phyloP scores from a whole-genome alignment of 108 stramenopile species.

The Skeletonema costatum region DNA sequence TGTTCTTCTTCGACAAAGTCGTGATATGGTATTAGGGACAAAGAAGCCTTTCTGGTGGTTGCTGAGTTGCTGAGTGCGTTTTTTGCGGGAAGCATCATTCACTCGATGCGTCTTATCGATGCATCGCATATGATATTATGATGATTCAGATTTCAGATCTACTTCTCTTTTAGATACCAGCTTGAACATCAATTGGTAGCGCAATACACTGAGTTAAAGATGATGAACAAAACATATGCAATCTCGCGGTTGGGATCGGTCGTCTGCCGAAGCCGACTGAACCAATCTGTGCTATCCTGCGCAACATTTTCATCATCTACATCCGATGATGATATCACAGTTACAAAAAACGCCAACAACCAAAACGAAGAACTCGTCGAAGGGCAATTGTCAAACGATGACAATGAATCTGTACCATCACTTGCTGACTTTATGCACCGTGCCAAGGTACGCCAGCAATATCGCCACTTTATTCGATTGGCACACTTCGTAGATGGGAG shows the following conservation, averaged over 20 bases:
- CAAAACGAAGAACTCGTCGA: constrained; percentile 29
- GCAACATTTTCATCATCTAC: neutral
- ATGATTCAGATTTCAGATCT: too few relatives aligned
- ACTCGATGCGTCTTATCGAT: too few relatives aligned
- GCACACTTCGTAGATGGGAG: constrained; percentile 42
- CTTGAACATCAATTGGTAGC: too few relatives aligned
- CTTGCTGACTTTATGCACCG: constrained; percentile 79
- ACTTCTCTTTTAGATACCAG: too few relatives aligned
- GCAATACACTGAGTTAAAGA: too few relatives aligned
- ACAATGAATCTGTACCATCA: constrained; percentile 48
- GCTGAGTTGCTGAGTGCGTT: too few relatives aligned
- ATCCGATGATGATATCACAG: neutral
- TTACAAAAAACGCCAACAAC: neutral
- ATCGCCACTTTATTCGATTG: constrained; percentile 64
- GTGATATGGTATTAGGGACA: too few relatives aligned
- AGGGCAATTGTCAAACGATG: neutral
- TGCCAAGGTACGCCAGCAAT: constrained; percentile 59
- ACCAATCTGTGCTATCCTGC: neutral
- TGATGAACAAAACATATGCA: too few relatives aligned
- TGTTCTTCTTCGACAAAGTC: too few relatives aligned
- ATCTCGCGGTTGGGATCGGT: neutral
- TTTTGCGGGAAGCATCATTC: too few relatives aligned
- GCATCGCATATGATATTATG: too few relatives aligned
- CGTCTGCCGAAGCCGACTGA: neutral
- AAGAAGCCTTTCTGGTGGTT: too few relatives aligned